Percentiles rank a stretch among this genome's conserved stretches.
phyloP scores from a whole-genome alignment of 495 filamentous ascomycete species.

The Aspergillus kassunensis region DNA sequence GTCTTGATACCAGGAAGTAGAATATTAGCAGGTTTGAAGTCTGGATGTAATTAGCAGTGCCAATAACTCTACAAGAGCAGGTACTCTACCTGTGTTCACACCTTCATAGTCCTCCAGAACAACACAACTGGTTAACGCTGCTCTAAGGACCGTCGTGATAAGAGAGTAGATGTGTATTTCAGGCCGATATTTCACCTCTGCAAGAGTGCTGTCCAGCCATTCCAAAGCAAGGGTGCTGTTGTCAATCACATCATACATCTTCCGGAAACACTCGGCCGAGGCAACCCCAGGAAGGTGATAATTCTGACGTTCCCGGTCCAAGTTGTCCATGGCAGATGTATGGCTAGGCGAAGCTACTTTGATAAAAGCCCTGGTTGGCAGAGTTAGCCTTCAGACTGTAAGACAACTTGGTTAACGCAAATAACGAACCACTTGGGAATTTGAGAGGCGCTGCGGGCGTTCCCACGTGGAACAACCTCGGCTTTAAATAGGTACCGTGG shows the following conservation, averaged over 20 bases:
- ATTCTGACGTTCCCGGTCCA: slow-evolving; percentile 5
- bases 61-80: not conserved
- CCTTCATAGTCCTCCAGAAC: not conserved
- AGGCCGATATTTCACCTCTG: slow-evolving; percentile 8
- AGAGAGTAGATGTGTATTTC: not conserved
- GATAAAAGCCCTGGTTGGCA: slow-evolving; percentile 6
- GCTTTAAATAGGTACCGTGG: slow-evolving; percentile 6
- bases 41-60: not conserved
- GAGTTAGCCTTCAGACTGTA: not conserved
- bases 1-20: not conserved
- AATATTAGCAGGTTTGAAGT: slow-evolving; percentile 7
- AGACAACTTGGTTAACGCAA: not conserved
- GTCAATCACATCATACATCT: slow-evolving; percentile 7
- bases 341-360: slow-evolving; percentile 7
- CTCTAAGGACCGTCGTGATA: not conserved
- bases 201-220: slow-evolving; percentile 11
- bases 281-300: slow-evolving; percentile 5
- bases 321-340: not conserved
- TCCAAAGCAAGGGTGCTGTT: slow-evolving; percentile 9
- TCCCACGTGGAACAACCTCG: not conserved
- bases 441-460: not conserved
- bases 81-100: slow-evolving; percentile 6
- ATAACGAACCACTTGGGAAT: too few relatives aligned
- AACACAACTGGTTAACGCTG: not conserved
- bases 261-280: slow-evolving; percentile 5